Evolutionary conservation across 306 rosid species (phyloP).

Genomic region (Senna tora): DNA sequence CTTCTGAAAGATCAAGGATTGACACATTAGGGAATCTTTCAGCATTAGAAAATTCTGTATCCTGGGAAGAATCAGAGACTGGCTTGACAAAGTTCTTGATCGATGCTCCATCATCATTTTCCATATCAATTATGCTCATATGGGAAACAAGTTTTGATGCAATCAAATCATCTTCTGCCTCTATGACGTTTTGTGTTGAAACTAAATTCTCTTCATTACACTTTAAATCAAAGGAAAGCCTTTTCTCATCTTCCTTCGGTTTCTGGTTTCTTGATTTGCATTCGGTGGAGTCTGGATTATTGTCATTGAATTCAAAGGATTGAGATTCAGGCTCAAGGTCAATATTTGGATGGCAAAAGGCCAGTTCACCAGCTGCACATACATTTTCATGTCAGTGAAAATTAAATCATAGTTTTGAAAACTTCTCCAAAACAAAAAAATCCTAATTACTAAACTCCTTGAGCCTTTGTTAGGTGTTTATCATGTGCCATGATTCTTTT

Average conservation of each 20-base stretch:
- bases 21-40: conserved; percentile 33
- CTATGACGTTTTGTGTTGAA: conserved; percentile 33
- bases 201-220: conserved; percentile 44
- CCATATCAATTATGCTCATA: conserved; percentile 33
- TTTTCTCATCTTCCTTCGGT: conserved; percentile 49
- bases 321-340: conserved; percentile 51
- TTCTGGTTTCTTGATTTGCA: conserved; percentile 46
- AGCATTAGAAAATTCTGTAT: conserved; percentile 37
- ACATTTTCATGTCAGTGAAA: conserved; percentile 33
- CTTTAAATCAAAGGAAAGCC: conserved; percentile 39
- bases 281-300: conserved; percentile 41
- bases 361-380: conserved; percentile 67
- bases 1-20: conserved; percentile 35
- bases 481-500: no score
- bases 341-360: conserved; percentile 50
- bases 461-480: no score
- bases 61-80: conserved; percentile 46
- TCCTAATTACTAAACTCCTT: no score
- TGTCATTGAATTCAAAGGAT: conserved; percentile 51
- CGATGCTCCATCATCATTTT: conserved; percentile 31
- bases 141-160: conserved; percentile 37
- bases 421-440: neutral
- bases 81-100: conserved; percentile 41
- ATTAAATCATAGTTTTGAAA: conserved; percentile 1
- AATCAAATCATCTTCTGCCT: conserved; percentile 34